Percentiles rank a stretch among this genome's conserved stretches.
Evolutionary conservation across 108 stramenopile species (phyloP).

Genomic region (Cyclotella baltica): DNA sequence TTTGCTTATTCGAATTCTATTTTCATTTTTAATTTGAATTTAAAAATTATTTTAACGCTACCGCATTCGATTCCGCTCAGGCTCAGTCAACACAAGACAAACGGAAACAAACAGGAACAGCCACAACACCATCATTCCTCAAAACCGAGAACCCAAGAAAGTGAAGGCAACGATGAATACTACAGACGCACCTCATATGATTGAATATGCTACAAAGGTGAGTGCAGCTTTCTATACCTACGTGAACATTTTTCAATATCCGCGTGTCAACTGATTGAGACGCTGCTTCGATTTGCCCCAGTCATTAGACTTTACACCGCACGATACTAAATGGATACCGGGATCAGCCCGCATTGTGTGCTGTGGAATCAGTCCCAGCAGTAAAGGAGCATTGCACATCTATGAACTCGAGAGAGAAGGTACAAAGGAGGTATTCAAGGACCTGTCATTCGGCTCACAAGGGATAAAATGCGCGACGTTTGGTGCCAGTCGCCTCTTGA

Average conservation of each 20-base stretch:
- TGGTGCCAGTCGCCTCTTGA: slow-evolving; percentile 77
- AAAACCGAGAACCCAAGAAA: background rate
- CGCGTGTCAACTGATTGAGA: background rate
- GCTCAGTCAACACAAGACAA: too few relatives aligned
- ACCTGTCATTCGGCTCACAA: slow-evolving; percentile 51
- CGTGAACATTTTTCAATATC: background rate
- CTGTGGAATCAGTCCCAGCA: slow-evolving; percentile 78
- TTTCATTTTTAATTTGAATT: too few relatives aligned
- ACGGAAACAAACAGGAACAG: too few relatives aligned
- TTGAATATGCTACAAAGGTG: slow-evolving; percentile 77
- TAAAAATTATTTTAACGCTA: too few relatives aligned
- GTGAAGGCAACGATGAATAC: slow-evolving; percentile 66
- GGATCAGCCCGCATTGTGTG: slow-evolving; percentile 74
- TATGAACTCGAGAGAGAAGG: slow-evolving; percentile 79
- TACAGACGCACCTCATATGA: slow-evolving; percentile 89
- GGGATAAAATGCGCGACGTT: slow-evolving; percentile 93
- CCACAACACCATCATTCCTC: background rate
- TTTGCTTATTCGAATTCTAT: too few relatives aligned
- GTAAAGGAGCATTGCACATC: slow-evolving; percentile 77
- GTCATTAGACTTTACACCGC: slow-evolving; percentile 79
- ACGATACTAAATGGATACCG: slow-evolving; percentile 86
- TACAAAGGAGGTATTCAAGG: slow-evolving; percentile 56
- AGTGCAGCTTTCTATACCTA: background rate
- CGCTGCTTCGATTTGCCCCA: slow-evolving; percentile 16
- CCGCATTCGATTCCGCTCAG: too few relatives aligned